These are phyloP conservation scores for Russula griseocarnosa DNA, from an alignment of 768 basidiomycete species.

Conservation along the genomic window DNA sequence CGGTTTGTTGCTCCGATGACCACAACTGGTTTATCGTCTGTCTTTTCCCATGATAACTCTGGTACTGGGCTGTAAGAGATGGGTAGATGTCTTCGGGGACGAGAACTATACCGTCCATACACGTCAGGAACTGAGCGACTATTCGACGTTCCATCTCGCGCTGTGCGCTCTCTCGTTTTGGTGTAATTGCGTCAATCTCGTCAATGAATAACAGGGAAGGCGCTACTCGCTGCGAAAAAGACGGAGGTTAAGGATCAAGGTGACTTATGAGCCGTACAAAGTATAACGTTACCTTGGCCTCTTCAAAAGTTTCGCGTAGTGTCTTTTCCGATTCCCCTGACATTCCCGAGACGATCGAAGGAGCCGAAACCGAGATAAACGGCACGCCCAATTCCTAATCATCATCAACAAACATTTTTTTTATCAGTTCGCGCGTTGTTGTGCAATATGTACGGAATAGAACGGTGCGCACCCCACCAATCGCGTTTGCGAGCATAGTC, in stretches of 20 bases:
- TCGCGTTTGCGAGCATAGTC: constrained; percentile 88
- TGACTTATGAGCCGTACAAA: neutral
- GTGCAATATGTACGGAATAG: too few species aligned
- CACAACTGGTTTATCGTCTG: constrained; percentile 85
- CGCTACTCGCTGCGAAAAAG: constrained; percentile 60
- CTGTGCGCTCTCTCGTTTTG: constrained; percentile 96
- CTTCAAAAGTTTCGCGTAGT: constrained; percentile 91
- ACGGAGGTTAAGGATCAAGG: neutral
- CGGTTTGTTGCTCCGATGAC: constrained; percentile 97
- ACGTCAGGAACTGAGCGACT: constrained; percentile 95
- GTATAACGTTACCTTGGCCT: constrained; percentile 69
- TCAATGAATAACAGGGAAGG: constrained; percentile 96
- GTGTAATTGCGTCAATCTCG: constrained; percentile 97
- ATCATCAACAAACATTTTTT: neutral
- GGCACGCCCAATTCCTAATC: constrained; percentile 84
- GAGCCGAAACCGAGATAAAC: constrained; percentile 92
- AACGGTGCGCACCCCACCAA: constrained; percentile 72
- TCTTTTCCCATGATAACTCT: constrained; percentile 97
- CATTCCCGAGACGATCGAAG: constrained; percentile 96
- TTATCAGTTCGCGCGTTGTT: neutral
- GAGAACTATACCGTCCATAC: constrained; percentile 86
- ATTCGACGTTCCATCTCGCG: constrained; percentile 98
- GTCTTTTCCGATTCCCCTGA: constrained; percentile 98
- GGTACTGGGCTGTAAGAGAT: neutral
- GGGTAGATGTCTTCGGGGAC: neutral